phyloP scores from a whole-genome alignment of 331 rosid genomes.

The Cydonia oblonga region DNA sequence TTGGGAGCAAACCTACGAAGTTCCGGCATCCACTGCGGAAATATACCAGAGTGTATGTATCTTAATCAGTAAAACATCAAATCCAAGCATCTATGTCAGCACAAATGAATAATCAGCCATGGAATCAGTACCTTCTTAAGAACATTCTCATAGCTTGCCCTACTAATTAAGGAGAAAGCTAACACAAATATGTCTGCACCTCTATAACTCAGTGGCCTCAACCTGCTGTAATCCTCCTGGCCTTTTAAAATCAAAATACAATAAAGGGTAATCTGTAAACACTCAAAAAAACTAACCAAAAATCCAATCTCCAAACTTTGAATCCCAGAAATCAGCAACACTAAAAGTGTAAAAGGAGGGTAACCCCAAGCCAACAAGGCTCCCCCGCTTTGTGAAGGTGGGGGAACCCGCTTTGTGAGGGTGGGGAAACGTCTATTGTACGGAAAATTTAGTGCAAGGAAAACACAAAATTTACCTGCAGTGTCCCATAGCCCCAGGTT shows the following conservation, averaged over 20 bases:
- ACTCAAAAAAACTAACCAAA: neutral
- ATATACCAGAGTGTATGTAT: neutral
- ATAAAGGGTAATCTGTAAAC: neutral
- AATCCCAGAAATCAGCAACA: neutral
- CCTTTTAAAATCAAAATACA: conserved; percentile 40
- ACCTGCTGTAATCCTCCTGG: conserved; percentile 94
- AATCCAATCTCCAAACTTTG: neutral
- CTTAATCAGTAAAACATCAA: neutral
- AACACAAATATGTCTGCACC: conserved; percentile 43
- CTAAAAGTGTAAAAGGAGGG: too few relatives aligned
- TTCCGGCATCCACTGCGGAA: conserved; percentile 92
- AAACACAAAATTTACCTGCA: conserved; percentile 59
- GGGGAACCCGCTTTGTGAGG: too few relatives aligned
- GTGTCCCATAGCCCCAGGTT: conserved; percentile 98
- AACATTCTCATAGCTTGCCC: conserved; percentile 94
- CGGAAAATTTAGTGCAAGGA: too few relatives aligned
- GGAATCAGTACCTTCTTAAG: conserved; percentile 63
- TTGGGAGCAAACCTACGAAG: conserved; percentile 89
- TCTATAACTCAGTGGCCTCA: conserved; percentile 95
- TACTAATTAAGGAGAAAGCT: conserved; percentile 71
- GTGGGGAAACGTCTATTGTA: too few relatives aligned
- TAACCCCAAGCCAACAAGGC: too few relatives aligned
- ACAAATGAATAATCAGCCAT: conserved; percentile 2
- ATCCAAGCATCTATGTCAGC: too few relatives aligned
- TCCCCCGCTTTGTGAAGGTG: too few relatives aligned